Base-by-base conservation (phyloP, 169 alveolate species). In the Pseudocohnilembus persalinus region DNA sequence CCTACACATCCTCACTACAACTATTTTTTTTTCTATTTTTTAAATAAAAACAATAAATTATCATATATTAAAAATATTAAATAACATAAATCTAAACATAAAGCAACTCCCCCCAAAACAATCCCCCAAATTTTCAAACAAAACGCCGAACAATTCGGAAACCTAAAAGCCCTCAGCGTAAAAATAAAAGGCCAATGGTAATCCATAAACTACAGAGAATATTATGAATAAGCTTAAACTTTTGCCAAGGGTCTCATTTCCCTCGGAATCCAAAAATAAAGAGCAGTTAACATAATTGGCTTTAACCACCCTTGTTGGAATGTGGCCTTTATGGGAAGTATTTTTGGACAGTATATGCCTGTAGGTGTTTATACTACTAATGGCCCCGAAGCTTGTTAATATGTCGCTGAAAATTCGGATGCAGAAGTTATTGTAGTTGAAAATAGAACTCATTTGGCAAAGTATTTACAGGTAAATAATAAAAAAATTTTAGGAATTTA, bases 311-410 rank as follows among this genome's bases (percentile, higher is more conserved):
- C 97, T 31, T 92, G 90, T 63, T 96, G 98, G 97, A 92, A 87
- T 35, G 93, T 94, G 1, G 87, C 96, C 31, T 92, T 91, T 84
- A 83, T 73, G 33, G 98, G 97, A 15, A 73, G 94, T 29, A 90
- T 96, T 76, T 86, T 94, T 32, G 91, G 93, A 24, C 89, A 84
- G 68, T 92, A 93, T 78, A 73, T 96, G 28, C 93, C 97, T 0
- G 90, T 89, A 26, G 98, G 97, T 31, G 92, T 96, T 1, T 96
- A 96, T 83, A 89, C 97, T 31, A 96, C 97, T 27, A 96, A 93
- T 88, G 83, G 85, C 29, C 87, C 90, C 16, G 96, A 92, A 34
- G 95, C 97, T 30, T 89, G 96, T 76, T 35, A 72, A 25, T 92
- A 94, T 76, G 91, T 94, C 0, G 92, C 97, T 1, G 93, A 93